These are phyloP conservation scores for Macaranga tanarius DNA, from an alignment of 441 rosid species.

Conservation along the genomic window DNA sequence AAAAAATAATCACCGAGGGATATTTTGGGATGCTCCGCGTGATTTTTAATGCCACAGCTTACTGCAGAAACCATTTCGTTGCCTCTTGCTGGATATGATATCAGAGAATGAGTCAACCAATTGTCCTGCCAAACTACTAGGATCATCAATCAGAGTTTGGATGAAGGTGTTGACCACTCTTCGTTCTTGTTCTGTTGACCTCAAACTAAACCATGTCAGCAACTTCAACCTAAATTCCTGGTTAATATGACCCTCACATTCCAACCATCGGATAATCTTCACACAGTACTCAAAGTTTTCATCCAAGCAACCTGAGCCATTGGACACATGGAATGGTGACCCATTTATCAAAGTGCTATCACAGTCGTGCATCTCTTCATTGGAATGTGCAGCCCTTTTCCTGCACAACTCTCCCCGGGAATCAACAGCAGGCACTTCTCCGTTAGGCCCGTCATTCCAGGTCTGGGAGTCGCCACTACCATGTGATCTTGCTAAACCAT, in stretches of 20 bases:
- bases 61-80: slow-evolving; percentile 62
- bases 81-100: slow-evolving; percentile 71
- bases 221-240: slow-evolving; percentile 83
- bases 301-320: slow-evolving; percentile 60
- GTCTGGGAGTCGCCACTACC: slow-evolving; percentile 62
- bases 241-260: slow-evolving; percentile 76
- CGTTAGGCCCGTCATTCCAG: slow-evolving; percentile 44
- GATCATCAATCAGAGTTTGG: slow-evolving; percentile 85
- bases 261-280: slow-evolving; percentile 83
- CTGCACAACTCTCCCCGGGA: slow-evolving; percentile 51
- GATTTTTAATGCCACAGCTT: slow-evolving; percentile 59
- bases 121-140: slow-evolving; percentile 88
- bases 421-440: slow-evolving; percentile 65
- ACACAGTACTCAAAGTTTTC: slow-evolving; percentile 85
- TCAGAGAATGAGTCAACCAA: slow-evolving; percentile 82
- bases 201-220: slow-evolving; percentile 93
- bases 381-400: slow-evolving; percentile 54
- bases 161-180: slow-evolving; percentile 87
- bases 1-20: slow-evolving; percentile 32
- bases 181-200: slow-evolving; percentile 84
- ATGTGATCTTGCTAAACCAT: slow-evolving; percentile 56
- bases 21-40: slow-evolving; percentile 24
- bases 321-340: slow-evolving; percentile 53
- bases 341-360: slow-evolving; percentile 79
- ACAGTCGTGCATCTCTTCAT: slow-evolving; percentile 72